These are phyloP conservation scores for Periglandula ipomoeae DNA, from an alignment of 2,329 filamentous ascomycete species.

Conservation along the genomic window DNA sequence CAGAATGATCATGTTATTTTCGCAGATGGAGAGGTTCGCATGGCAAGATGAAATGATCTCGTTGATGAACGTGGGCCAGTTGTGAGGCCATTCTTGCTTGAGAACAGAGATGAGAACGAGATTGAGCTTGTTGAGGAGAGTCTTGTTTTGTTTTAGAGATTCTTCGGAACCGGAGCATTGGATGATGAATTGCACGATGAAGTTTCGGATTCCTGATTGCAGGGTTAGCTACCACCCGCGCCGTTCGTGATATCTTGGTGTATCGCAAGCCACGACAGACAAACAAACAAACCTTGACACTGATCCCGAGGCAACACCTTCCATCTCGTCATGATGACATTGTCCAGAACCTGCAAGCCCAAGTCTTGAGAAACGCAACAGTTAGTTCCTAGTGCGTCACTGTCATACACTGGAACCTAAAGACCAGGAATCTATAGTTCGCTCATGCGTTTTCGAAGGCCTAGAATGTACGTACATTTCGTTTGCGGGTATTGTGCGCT, in stretches of 20 bases:
- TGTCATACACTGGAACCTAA: not conserved
- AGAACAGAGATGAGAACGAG: slow-evolving; percentile 93
- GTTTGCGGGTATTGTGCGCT: slow-evolving; percentile 91
- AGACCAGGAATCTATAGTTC: not conserved
- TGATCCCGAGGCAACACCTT: slow-evolving; percentile 94
- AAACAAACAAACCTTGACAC: slow-evolving; percentile 61
- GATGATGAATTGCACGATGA: slow-evolving; percentile 97
- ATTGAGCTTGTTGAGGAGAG: slow-evolving; percentile 95
- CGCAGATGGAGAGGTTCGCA: slow-evolving; percentile 91
- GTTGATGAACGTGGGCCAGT: slow-evolving; percentile 99
- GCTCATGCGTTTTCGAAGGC: not conserved
- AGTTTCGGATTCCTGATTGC: slow-evolving; percentile 82
- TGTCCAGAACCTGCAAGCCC: slow-evolving; percentile 91
- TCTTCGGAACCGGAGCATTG: slow-evolving; percentile 87
- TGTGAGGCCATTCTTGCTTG: slow-evolving; percentile 99
- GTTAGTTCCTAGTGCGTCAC: slow-evolving; percentile 8
- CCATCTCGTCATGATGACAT: slow-evolving; percentile 98
- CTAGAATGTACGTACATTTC: slow-evolving; percentile 60
- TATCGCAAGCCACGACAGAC: not conserved
- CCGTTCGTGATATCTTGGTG: not conserved
- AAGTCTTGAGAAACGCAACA: slow-evolving; percentile 50
- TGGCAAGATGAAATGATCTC: slow-evolving; percentile 97
- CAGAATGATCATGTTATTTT: slow-evolving; percentile 99
- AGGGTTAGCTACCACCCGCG: slow-evolving; percentile 6
- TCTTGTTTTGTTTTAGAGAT: slow-evolving; percentile 71